Percentiles rank a stretch among this genome's conserved stretches.
Evolutionary conservation across 2,329 filamentous ascomycete species (phyloP).

Genomic region (Cladosporium colombiae): DNA sequence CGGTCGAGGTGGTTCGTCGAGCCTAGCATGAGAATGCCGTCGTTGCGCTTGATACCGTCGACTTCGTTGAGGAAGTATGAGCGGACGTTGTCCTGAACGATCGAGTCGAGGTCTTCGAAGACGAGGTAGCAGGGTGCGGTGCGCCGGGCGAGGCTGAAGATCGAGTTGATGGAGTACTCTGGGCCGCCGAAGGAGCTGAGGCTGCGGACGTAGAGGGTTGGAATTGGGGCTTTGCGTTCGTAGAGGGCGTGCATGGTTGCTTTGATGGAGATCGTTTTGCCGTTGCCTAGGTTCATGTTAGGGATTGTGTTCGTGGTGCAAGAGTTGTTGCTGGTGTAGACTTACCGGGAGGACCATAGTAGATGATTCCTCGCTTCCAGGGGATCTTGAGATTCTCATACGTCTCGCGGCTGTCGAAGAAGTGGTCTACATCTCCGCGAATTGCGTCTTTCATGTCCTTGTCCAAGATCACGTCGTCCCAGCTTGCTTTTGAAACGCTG

Average conservation of each 20-base stretch:
- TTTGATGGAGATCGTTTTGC: conserved; percentile 71
- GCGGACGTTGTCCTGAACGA: conserved; percentile 61
- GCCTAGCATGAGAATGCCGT: conserved; percentile 66
- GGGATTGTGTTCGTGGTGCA: conserved; percentile 43
- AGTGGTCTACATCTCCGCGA: conserved; percentile 63
- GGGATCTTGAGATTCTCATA: conserved; percentile 64
- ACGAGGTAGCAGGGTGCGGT: conserved; percentile 69
- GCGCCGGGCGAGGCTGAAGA: conserved; percentile 62
- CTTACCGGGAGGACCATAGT: conserved; percentile 59
- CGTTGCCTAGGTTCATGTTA: conserved; percentile 46
- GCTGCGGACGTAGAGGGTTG: conserved; percentile 63
- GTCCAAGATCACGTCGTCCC: conserved; percentile 69
- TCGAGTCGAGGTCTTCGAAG: conserved; percentile 70
- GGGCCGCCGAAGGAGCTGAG: conserved; percentile 53
- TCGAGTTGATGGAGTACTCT: conserved; percentile 55
- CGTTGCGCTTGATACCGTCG: conserved; percentile 68
- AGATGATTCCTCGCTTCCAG: conserved; percentile 72
- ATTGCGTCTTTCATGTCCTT: conserved; percentile 64
- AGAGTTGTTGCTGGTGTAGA: neutral
- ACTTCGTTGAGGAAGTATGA: conserved; percentile 74
- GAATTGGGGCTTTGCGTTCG: conserved; percentile 54
- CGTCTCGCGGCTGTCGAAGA: conserved; percentile 61
- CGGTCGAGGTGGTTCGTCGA: conserved; percentile 56
- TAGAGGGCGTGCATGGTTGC: conserved; percentile 68
- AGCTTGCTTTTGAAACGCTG: conserved; percentile 57